Base-by-base conservation (phyloP, 2,329 filamentous ascomycete species). In the Metarhizium brunneum region DNA sequence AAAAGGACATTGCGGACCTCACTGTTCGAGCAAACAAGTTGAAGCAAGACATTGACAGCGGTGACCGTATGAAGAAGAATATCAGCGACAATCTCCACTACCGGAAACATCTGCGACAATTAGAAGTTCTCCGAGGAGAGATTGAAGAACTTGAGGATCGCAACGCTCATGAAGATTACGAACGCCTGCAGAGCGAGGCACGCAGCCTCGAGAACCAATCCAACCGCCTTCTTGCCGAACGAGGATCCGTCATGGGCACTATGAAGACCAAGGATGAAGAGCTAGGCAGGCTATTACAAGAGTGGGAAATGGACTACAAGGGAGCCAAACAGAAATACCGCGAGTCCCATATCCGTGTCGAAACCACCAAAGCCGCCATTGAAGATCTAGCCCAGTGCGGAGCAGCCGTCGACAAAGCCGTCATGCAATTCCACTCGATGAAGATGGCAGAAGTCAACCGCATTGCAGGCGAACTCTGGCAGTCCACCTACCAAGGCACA, bases 401-500 rank as follows among this genome's bases (percentile, higher is more conserved):
- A 47, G 79, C 83, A 10, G 94, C 94, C 7, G 80, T 99, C 13
- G 92, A 97, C 75, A 90, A 94, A 66, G 95, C 94, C 50, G 95
- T 99, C 66, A 96, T 99, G 90, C 90, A 89, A 65, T 99, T 92
- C 67, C 94, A 99, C 74, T 82, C 86, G 35, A 76, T 96, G 67
- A 99, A 99, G 77, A 99, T 99, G 94, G 89, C 94, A 63, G 92
- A 99, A 69, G 92, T 99, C 69, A 99, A 99, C 71, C 82, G 85
- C 56, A 96, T 96, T 69, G 87, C 95, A 52, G 90, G 88, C 60
- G 94, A 99, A 69, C 81, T 99, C n/a, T 99, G 94, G 94, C 89
- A 90, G 71, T 88, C 86, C 66, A 96, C 94, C 1, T 99, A 99
- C 72, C 90, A 95, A 68, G 94, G 94, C 61, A 97, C 92, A 0